Evolutionary conservation across 495 filamentous ascomycete genomes (phyloP).

Genomic region (Hypoxylon intermedium): DNA sequence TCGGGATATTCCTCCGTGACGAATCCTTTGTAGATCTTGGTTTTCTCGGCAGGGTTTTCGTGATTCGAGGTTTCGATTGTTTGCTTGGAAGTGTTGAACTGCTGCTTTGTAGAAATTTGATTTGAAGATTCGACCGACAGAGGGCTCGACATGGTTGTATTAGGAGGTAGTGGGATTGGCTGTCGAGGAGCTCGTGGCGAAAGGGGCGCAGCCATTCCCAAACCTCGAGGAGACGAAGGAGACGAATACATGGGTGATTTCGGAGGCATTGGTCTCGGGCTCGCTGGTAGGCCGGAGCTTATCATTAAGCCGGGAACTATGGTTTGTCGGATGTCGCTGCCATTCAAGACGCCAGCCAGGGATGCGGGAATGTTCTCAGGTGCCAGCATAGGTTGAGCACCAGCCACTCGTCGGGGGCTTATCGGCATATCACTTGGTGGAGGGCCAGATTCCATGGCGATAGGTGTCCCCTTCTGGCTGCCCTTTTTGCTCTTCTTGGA

Average conservation of each 20-base stretch:
- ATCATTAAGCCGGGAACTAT: conserved; percentile 63
- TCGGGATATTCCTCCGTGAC: conserved; percentile 84
- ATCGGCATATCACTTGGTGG: conserved; percentile 33
- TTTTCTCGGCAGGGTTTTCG: conserved; percentile 46
- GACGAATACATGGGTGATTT: conserved; percentile 76
- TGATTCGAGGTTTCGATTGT: conserved; percentile 37
- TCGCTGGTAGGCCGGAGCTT: conserved; percentile 87
- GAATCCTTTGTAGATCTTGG: conserved; percentile 64
- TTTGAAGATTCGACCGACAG: conserved; percentile 51
- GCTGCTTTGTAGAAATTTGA: conserved; percentile 47
- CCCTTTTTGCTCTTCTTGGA: conserved; percentile 70
- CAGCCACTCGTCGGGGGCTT: conserved; percentile 43
- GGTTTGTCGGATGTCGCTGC: conserved; percentile 41
- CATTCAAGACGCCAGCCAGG: conserved; percentile 59
- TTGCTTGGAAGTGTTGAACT: conserved; percentile 50
- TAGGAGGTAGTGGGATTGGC: conserved; percentile 69
- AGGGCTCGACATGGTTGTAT: conserved; percentile 65
- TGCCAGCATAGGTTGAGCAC: conserved; percentile 29
- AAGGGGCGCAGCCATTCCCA: conserved; percentile 65
- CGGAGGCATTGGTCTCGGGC: conserved; percentile 81
- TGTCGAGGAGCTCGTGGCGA: conserved; percentile 75
- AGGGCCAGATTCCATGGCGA: conserved; percentile 33
- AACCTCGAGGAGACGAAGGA: conserved; percentile 67
- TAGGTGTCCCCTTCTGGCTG: conserved; percentile 52
- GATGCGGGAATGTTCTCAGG: conserved; percentile 48